Evolutionary conservation across 2,329 filamentous ascomycete genomes (phyloP).

Genomic region (Metarhizium humberi): DNA sequence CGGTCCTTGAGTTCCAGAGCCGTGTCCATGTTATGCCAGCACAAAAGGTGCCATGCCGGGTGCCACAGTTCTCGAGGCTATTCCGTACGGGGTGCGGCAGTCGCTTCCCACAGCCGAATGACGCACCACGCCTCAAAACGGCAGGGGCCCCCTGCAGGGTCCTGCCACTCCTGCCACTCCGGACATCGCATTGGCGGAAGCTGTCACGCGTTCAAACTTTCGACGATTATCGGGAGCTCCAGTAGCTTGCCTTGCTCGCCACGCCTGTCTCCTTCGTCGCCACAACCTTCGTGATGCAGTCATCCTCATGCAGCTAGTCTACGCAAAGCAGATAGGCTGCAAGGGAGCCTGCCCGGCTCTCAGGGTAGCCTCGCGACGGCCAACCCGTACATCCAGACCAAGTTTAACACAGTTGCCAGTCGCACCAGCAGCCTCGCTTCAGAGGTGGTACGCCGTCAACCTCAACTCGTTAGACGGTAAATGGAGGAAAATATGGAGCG

Average conservation of each 20-base stretch:
- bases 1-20: too few relatives aligned
- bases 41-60: too few relatives aligned
- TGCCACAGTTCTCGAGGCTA: neutral
- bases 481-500: conserved; percentile 41
- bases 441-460: conserved; percentile 34
- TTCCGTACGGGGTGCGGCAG: neutral
- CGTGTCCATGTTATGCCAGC: too few relatives aligned
- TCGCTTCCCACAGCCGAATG: neutral
- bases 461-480: conserved; percentile 36
- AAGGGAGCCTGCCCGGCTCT: conserved; percentile 7
- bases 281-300: conserved; percentile 12
- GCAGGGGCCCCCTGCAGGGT: conserved; percentile 5
- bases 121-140: conserved; percentile 1
- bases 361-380: conserved; percentile 5
- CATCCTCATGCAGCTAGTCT: conserved; percentile 18
- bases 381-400: neutral
- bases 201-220: neutral
- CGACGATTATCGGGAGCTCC: neutral
- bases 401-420: neutral
- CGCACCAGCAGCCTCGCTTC: conserved; percentile 5
- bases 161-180: neutral
- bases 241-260: neutral
- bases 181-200: neutral
- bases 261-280: neutral
- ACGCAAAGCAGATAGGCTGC: conserved; percentile 15